phyloP scores from a whole-genome alignment of 495 filamentous ascomycete genomes.

The Aspergillus diversus region DNA sequence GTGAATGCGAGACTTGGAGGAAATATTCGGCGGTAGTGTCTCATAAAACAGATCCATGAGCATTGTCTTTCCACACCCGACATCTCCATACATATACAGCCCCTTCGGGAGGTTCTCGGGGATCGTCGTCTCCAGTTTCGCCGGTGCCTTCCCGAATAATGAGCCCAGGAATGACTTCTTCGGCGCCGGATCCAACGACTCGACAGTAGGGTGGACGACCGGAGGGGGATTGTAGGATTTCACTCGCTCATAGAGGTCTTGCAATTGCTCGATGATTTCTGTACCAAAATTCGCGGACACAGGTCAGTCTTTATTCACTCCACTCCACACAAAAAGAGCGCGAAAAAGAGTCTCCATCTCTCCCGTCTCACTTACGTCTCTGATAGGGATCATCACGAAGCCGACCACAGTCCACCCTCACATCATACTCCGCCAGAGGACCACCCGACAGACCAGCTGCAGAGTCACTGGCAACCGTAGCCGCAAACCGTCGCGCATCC shows the following conservation, averaged over 20 bases:
- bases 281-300: neutral
- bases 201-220: conserved; percentile 76
- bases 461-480: conserved; percentile 15
- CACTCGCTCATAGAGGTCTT: conserved; percentile 86
- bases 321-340: neutral
- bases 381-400: conserved; percentile 90
- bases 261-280: conserved; percentile 87
- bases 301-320: neutral
- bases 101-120: conserved; percentile 80
- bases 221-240: conserved; percentile 69
- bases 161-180: conserved; percentile 71
- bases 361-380: conserved; percentile 61
- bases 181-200: conserved; percentile 64
- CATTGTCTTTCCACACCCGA: conserved; percentile 99
- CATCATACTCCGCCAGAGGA: conserved; percentile 85
- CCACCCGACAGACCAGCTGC: conserved; percentile 48
- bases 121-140: conserved; percentile 51
- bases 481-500: conserved; percentile 25
- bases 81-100: conserved; percentile 94
- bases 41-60: conserved; percentile 99
- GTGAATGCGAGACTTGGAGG: conserved; percentile 90
- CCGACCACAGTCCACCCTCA: conserved; percentile 68
- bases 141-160: conserved; percentile 60
- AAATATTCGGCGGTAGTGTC: conserved; percentile 80
- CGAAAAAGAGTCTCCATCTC: neutral